Evolutionary conservation across 1,139 yeast genomes (phyloP).

Genomic region (Entelexis paramagnoliae): DNA sequence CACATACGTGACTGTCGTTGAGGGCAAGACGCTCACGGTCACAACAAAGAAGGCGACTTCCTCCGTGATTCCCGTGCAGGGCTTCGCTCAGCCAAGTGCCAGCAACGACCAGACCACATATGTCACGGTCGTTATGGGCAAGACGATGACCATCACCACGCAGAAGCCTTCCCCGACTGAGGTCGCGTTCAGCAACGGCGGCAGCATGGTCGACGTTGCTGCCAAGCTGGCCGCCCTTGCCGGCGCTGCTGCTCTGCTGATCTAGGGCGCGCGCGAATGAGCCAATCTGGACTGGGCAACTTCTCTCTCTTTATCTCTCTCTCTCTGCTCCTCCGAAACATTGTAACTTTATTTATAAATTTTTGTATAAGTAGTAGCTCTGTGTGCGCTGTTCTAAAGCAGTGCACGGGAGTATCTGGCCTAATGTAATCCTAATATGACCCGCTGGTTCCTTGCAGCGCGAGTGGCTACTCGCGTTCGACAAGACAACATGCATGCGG

Average conservation of each 20-base stretch:
- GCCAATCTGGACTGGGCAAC: not conserved
- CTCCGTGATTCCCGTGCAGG: conserved; percentile 12
- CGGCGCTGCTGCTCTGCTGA: conserved; percentile 14
- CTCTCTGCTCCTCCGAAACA: not conserved
- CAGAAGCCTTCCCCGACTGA: conserved; percentile 23
- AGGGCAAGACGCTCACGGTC: conserved; percentile 27
- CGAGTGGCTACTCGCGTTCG: no score
- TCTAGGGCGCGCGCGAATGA: not conserved
- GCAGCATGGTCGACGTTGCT: conserved; percentile 15
- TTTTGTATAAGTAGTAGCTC: not conserved
- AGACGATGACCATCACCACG: conserved; percentile 28
- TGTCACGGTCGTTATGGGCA: conserved; percentile 28
- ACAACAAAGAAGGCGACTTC: conserved; percentile 24
- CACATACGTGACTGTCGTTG: conserved; percentile 27
- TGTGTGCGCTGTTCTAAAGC: not conserved
- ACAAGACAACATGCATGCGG: no score
- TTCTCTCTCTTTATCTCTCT: no score
- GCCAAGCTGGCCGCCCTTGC: conserved; percentile 20
- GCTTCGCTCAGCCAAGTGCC: conserved; percentile 22
- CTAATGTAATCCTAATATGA: not conserved
- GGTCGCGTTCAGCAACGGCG: conserved; percentile 19
- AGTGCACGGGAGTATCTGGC: not conserved
- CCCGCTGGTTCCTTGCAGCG: no score
- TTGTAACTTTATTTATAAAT: not conserved
- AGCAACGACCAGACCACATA: conserved; percentile 26